Conservation (phyloP, 2,329 filamentous ascomycete genomes). For the Ophiostoma populinum region DNA sequence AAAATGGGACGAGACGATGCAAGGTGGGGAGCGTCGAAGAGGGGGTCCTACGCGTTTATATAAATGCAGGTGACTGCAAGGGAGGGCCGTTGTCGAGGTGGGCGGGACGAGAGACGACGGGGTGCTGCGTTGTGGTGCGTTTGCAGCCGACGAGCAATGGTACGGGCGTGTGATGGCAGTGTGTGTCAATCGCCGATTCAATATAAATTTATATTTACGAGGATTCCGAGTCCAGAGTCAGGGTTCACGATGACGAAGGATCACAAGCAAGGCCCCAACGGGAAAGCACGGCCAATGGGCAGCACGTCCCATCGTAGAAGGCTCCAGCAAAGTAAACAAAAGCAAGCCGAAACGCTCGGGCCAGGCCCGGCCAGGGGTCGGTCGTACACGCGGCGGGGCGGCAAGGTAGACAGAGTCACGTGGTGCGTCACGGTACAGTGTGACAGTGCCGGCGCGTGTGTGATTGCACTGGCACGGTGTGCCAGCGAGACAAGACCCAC, state of each 20-base stretch:
- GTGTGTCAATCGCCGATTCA: no score
- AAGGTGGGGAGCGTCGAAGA: constrained; percentile 3
- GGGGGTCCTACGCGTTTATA: constrained; percentile 1
- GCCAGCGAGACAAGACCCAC: no score
- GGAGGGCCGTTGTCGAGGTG: background rate
- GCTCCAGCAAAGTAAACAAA: constrained; percentile 13
- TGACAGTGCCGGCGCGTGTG: constrained; percentile 1
- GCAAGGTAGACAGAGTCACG: background rate
- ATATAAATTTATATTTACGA: no score
- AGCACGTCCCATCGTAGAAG: background rate
- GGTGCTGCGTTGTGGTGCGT: background rate
- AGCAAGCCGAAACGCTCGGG: constrained; percentile 8
- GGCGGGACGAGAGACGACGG: background rate
- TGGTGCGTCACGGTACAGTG: background rate
- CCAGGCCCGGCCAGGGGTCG: constrained; percentile 4
- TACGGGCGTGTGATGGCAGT: no score
- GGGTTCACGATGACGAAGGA: no score
- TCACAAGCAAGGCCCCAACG: no score
- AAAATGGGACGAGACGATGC: background rate
- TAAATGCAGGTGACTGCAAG: constrained; percentile 1
- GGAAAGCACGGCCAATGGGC: no score
- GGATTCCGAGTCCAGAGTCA: no score
- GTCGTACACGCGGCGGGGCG: constrained; percentile 1
- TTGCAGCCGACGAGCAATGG: constrained; percentile 3
- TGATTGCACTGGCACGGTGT: no score